Evolutionary conservation across 306 rosid species (phyloP), one percentile per base, ranked within the genome.

Genomic region (Abrus pulchellus): DNA sequence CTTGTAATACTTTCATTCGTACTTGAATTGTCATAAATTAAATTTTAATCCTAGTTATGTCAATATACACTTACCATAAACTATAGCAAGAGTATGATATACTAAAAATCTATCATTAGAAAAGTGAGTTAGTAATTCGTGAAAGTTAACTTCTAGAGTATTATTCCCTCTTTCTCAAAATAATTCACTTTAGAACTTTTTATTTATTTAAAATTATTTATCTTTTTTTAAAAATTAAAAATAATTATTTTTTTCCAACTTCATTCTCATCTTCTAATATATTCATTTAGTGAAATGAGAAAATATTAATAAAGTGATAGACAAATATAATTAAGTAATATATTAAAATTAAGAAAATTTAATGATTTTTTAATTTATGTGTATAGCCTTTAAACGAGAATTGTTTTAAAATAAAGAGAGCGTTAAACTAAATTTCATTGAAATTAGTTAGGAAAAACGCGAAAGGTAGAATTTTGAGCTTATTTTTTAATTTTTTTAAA

Each of bases 1-100:
- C 72, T 57, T 63, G 79, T 28, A 67, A 44, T 12, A 52, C 62
- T 76, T 60, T 70, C 43, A 44, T 55, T 64, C 68, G 27, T 53
- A 64, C 63, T 32, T 83, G 61, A 9, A 28, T 49, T 48, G 7
- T 27, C 28, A n/a, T 7, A 20, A 5, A 11, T 69, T 50, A 11
- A 68, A 61, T 9, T 7, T 29, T 14, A 68, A 48, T 44, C 34
- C 2, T 47, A 6, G 49, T 3, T 45, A 59, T n/a, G 76, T 45
- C 33, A 56, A 7, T n/a, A 14, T 52, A 20, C 9, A 43, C 72
- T 41, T 27, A 8, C 7, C 32, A 38, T 64, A 14, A 64, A 60
- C 43, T 32, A 30, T 6, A 36, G 30, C 80, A 52, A 74, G 27
- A 54, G 68, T 44, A 28, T 28, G 2, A 2, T 38, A 57, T 45